Evolutionary conservation across 192 early-diverging fungal genomes (phyloP), one percentile per base, ranked within the genome.

Genomic region (Diversispora eburnea): DNA sequence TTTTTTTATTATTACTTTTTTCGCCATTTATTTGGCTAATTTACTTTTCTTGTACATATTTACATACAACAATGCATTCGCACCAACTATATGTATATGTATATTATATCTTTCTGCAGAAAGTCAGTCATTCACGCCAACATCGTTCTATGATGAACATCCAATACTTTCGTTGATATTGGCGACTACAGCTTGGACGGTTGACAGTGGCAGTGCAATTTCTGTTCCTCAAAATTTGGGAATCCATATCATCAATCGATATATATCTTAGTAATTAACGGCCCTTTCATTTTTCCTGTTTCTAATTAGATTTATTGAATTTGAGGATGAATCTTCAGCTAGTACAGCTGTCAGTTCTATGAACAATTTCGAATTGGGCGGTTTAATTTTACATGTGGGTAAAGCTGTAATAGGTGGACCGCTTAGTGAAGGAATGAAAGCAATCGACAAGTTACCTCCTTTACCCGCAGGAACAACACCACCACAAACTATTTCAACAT

Each of bases 281-380:
- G 58, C 42, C 46, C 4, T 39, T 48, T n/a, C 10, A 17, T 63
- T 73, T 48, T 20, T 9, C 47, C 47, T 65, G 13, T 75, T 56
- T n/a, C 22, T 75, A 55, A 67, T 19, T 81, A 91, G 89, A 17
- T 95, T 90, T 68, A 88, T 95, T 60, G 89, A 95, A 82, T 96
- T 92, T 83, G 87, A 83, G 22, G 80, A 85, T 3, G 78, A 83
- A 1, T 77, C 77, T 2, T 77, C 85, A 8, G 90, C 93, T 6
- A 82, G 82, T 57, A 84, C 85, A 54, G 86, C 92, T 1, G 85
- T 87, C 3, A 67, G 73, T 22, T 83, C 88, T 10, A 91, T 93
- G 90, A 92, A 93, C 76, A 85, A 88, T 48, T 91, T 96, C 69
- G 88, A 88, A 75, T 77, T 96, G 62, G 89, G 91, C 8, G 91